Evolutionary conservation across 176 grass and related monocot genomes (phyloP), one percentile per base, ranked within the genome.

Genomic region (Cocos nucifera): DNA sequence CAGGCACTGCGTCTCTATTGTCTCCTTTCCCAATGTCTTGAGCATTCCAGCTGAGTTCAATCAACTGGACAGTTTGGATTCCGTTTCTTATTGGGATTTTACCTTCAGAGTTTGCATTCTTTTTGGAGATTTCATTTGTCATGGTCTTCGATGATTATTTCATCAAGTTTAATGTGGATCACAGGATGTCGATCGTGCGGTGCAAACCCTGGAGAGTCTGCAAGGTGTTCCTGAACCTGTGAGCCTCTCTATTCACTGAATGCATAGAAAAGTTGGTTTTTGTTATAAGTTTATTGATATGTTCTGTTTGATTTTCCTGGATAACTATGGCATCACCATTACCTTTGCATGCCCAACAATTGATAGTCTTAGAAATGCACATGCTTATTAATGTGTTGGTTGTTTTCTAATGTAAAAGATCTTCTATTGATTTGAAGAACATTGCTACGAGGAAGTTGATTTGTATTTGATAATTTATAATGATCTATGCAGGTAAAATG

Each of bases 141-240:
- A 44, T 44, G 35, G 10, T 44, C 9, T 44, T 44, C 10, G 35
- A 44, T 44, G 8, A 12, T 39, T 39, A 39, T 39, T 1, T 12
- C 32, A 29, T 4, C 49, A 71, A 61, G 69, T 51, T 19, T 8
- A 1, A 17, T 67, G 10, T 18, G 21, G 35, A 22, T 29, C 58
- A 66, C 79, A 96, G 92, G 86, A 85, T 20, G 83, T 90, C 57
- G 87, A 90, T 66, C 57, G 62, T 32, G 83, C 83, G 1, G 83
- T 90, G 69, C 80, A 85, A 69, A 26, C 65, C 54, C 83, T 90
- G 7, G 92, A 96, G 62, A 77, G 18, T 65, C 61, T 74, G n/a
- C 74, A 71, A 62, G 87, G 92, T 22, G 23, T 90, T 17, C 75
- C 69, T 57, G 80, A 96, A 80, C 92, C 92, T 70, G 87, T 96